Base-by-base conservation (phyloP, 768 basidiomycete species). In the Phlebiopsis flavidoalba region DNA sequence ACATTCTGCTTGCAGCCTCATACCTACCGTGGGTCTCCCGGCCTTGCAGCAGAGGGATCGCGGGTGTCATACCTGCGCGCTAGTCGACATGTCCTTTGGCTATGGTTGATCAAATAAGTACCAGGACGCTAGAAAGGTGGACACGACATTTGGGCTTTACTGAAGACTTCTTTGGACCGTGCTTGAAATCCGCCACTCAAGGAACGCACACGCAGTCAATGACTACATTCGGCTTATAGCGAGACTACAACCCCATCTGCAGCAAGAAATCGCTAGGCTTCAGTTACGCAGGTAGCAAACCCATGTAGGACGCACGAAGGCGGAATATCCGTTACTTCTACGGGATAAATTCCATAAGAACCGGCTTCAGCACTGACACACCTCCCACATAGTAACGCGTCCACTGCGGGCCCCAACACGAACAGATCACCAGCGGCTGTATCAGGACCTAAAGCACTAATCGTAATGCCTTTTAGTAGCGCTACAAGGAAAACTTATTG, bases 351-450 rank as follows among this genome's bases (percentile, higher is more conserved):
- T n/a, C n/a, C 96, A 66, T 98, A 98, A 0, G 95, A 95, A n/a
- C n/a, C 0, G 96, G 96, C 69, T 99, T 99, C 48, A 98, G 74
- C 0, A n/a, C 97, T 97, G 1, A 91, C 86, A n/a, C 0, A 97
- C 78, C 5, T n/a, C n/a, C 95, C 93, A 65, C 93, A n/a, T n/a
- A 97, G 68, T 98, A 98, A n/a, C n/a, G n/a, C n/a, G n/a, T n/a
- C n/a, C 1, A 94, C 87, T 0, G 97, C 97, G 0, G 97, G 97
- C n/a, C n/a, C n/a, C 1, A 99, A 77, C 45, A n/a, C 96, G 83
- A 10, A 89, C 87, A 5, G 97, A 98, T n/a, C n/a, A 0, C 96
- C 97, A 8, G 97, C 96, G 0, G 96, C n/a, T n/a, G n/a, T 98
- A 71, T 99, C 97, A 2, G 95, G 96, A 0, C 88, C 92, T 21